phyloP scores from a whole-genome alignment of 1,139 yeast genomes.

The Diutina pseudorugosa region DNA sequence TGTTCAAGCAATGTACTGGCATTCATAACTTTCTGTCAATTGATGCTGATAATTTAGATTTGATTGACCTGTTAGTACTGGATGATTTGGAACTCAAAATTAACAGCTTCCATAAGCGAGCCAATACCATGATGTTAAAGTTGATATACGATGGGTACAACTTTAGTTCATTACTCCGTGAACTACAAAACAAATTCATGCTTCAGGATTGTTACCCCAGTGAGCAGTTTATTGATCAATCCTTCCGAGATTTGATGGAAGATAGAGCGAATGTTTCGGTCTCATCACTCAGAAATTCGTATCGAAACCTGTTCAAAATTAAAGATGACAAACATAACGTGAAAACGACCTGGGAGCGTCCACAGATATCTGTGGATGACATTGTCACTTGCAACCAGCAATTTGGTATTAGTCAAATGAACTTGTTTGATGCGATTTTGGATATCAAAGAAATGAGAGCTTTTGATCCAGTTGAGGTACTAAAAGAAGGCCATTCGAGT shows the following conservation, averaged over 20 bases:
- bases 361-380: slow-evolving; percentile 7
- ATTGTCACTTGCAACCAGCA: slow-evolving; percentile 14
- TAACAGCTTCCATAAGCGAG: slow-evolving; percentile 51
- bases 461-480: slow-evolving; percentile 45
- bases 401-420: slow-evolving; percentile 16
- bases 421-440: slow-evolving; percentile 47
- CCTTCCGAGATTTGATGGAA: slow-evolving; percentile 23
- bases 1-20: slow-evolving; percentile 49
- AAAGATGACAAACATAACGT: slow-evolving; percentile 4
- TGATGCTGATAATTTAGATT: slow-evolving; percentile 17
- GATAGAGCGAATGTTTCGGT: slow-evolving; percentile 13
- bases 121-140: slow-evolving; percentile 51
- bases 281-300: slow-evolving; percentile 17
- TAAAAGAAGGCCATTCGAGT: slow-evolving; percentile 12
- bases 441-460: slow-evolving; percentile 55
- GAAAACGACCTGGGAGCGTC: slow-evolving; percentile 4
- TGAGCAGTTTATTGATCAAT: slow-evolving; percentile 27
- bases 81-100: slow-evolving; percentile 47
- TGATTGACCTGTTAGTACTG: slow-evolving; percentile 33
- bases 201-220: slow-evolving; percentile 34
- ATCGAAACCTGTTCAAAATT: slow-evolving; percentile 7
- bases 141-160: slow-evolving; percentile 53
- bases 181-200: slow-evolving; percentile 44
- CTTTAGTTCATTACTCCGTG: slow-evolving; percentile 33
- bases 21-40: slow-evolving; percentile 11